Evolutionary conservation across 73 alveolate genomes (phyloP).

Genomic region (Loxodes magnus): DNA sequence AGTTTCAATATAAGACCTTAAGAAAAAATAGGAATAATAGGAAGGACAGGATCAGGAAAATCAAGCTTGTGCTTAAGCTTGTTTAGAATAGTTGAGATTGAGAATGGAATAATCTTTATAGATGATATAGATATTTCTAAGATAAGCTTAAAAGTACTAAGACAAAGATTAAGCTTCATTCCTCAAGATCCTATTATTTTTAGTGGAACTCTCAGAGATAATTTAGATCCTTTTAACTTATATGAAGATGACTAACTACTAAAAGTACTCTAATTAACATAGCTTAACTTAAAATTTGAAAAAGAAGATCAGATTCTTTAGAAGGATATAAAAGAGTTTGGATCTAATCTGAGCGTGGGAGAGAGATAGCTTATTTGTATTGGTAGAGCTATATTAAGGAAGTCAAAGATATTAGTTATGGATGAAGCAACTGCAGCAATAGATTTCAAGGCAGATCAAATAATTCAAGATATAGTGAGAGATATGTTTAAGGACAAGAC

Average conservation of each 20-base stretch:
- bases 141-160: conserved; percentile 41
- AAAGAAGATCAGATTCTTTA: conserved; percentile 46
- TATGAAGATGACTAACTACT: conserved; percentile 48
- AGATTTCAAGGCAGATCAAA: conserved; percentile 60
- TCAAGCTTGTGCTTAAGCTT: conserved; percentile 33
- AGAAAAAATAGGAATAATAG: conserved; percentile 65
- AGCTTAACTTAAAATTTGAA: conserved; percentile 34
- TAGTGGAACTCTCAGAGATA: conserved; percentile 74
- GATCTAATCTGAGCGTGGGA: conserved; percentile 68
- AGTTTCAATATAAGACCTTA: conserved; percentile 25
- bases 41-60: conserved; percentile 83
- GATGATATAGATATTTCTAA: conserved; percentile 67
- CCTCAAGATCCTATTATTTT: conserved; percentile 83
- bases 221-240: conserved; percentile 69
- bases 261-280: conserved; percentile 47
- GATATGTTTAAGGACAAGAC: conserved; percentile 37
- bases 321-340: conserved; percentile 56
- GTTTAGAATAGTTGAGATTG: conserved; percentile 42
- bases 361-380: conserved; percentile 58
- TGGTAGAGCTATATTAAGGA: conserved; percentile 63
- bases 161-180: conserved; percentile 59
- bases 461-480: conserved; percentile 40
- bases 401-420: conserved; percentile 41
- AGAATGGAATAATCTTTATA: conserved; percentile 54
- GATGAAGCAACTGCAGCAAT: conserved; percentile 87